Conservation (phyloP, 2,329 filamentous ascomycete species). For the Exophiala aquamarina region DNA sequence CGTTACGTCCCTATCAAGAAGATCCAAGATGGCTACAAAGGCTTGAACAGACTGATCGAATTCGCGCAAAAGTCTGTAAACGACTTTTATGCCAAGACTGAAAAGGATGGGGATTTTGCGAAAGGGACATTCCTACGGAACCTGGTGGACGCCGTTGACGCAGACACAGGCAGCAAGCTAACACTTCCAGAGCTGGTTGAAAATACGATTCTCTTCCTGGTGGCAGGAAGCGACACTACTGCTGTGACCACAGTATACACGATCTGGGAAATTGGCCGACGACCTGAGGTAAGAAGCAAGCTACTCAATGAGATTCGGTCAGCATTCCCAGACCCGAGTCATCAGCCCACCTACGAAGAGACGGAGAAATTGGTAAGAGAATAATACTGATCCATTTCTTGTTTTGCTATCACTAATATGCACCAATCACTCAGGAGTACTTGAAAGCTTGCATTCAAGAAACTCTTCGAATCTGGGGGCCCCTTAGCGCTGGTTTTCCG, state of each 20-base stretch:
- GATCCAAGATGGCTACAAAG: conserved; percentile 12
- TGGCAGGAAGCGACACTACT: conserved; percentile 54
- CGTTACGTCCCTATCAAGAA: conserved; percentile 10
- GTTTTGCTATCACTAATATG: neutral
- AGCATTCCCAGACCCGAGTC: conserved; percentile 6
- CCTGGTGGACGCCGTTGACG: conserved; percentile 9
- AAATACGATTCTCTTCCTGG: conserved; percentile 31
- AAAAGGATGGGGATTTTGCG: conserved; percentile 1
- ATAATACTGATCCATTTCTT: neutral
- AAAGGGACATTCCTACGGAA: conserved; percentile 8
- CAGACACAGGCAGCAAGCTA: conserved; percentile 6
- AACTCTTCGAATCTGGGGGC: conserved; percentile 9
- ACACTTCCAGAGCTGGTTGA: conserved; percentile 4
- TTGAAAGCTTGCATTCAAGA: conserved; percentile 10
- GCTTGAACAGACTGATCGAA: conserved; percentile 10
- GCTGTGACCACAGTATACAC: conserved; percentile 42
- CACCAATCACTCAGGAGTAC: neutral
- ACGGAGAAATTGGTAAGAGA: conserved; percentile 10
- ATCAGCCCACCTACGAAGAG: conserved; percentile 6
- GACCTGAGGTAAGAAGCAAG: conserved; percentile 37
- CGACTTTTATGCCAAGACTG: conserved; percentile 4
- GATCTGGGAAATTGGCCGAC: conserved; percentile 41
- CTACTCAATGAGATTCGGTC: conserved; percentile 38
- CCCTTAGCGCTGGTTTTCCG: conserved; percentile 7
- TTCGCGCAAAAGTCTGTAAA: conserved; percentile 6